These are phyloP conservation scores for Rhizopogon sp. DNA, from an alignment of 768 basidiomycete species.

Conservation along the genomic window DNA sequence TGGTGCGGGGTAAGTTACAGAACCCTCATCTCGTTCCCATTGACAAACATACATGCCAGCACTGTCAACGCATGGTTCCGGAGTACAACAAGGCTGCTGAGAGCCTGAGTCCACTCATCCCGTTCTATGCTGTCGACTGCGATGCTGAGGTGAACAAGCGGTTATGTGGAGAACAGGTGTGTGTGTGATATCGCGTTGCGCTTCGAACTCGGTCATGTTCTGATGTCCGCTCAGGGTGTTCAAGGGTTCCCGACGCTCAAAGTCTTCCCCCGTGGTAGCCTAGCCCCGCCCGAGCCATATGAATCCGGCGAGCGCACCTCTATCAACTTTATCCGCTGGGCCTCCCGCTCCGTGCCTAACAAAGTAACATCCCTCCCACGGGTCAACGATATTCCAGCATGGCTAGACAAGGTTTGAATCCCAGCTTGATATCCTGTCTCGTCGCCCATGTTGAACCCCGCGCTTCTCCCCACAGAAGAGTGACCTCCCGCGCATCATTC, in stretches of 20 bases:
- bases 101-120: conserved; percentile 75
- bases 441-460: neutral
- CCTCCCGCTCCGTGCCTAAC: conserved; percentile 68
- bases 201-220: neutral
- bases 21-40: neutral
- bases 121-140: conserved; percentile 91
- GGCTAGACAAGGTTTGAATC: conserved; percentile 60
- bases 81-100: conserved; percentile 81
- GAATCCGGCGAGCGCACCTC: conserved; percentile 67
- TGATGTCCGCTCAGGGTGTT: conserved; percentile 43
- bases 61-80: conserved; percentile 82
- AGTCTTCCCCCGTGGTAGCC: conserved; percentile 76
- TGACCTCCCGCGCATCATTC: conserved; percentile 52
- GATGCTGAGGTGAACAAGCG: conserved; percentile 77
- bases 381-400: conserved; percentile 52
- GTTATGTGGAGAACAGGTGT: conserved; percentile 75
- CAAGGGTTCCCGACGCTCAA: conserved; percentile 95
- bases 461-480: conserved; percentile 23
- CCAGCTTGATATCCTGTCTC: neutral
- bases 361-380: conserved; percentile 56
- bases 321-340: conserved; percentile 71
- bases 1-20: conserved; percentile 74
- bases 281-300: conserved; percentile 58
- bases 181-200: conserved; percentile 1
- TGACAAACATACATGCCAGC: conserved; percentile 35